A percentile compares a stretch with the other conserved stretches of the same genome.
Evolutionary conservation across 805 yeast species (phyloP).

Genomic region (Phaffomyces antillensis): DNA sequence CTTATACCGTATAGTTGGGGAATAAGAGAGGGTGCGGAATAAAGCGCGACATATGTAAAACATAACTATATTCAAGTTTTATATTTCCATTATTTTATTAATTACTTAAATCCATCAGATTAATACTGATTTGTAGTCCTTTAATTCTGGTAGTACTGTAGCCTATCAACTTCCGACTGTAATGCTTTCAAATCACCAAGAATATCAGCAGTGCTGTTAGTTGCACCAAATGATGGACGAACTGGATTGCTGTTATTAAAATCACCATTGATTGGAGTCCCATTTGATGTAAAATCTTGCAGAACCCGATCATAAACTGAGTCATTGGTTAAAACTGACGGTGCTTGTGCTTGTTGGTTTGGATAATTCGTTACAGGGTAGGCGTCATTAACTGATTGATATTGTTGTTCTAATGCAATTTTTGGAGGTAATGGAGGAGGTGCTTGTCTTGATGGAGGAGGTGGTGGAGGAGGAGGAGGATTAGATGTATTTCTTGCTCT

Average conservation of each 20-base stretch:
- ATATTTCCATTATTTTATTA: not conserved
- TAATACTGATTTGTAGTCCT: not conserved
- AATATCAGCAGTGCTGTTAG: constrained; percentile 34
- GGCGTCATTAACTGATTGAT: not conserved
- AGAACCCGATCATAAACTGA: constrained; percentile 10
- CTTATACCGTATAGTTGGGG: no score
- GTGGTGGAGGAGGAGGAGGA: constrained; percentile 19
- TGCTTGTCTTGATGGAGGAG: constrained; percentile 10
- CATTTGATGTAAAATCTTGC: constrained; percentile 9
- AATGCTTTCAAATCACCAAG: constrained; percentile 59
- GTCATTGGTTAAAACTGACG: not conserved
- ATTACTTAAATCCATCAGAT: no score
- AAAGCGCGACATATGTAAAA: no score
- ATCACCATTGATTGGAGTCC: constrained; percentile 1
- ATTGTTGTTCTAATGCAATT: constrained; percentile 4
- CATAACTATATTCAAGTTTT: not conserved
- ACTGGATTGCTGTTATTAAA: not conserved
- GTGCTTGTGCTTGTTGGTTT: constrained; percentile 4
- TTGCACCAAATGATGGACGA: not conserved
- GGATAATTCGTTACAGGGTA: not conserved
- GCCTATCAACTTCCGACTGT: constrained; percentile 62
- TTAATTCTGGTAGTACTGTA: constrained; percentile 22
- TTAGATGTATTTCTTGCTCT: constrained; percentile 26
- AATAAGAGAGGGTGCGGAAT: no score
- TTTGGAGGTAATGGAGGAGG: constrained; percentile 23